Evolutionary conservation across 2,329 filamentous ascomycete genomes (phyloP), one percentile per base, ranked within the genome.

Genomic region (Exophiala sp.): DNA sequence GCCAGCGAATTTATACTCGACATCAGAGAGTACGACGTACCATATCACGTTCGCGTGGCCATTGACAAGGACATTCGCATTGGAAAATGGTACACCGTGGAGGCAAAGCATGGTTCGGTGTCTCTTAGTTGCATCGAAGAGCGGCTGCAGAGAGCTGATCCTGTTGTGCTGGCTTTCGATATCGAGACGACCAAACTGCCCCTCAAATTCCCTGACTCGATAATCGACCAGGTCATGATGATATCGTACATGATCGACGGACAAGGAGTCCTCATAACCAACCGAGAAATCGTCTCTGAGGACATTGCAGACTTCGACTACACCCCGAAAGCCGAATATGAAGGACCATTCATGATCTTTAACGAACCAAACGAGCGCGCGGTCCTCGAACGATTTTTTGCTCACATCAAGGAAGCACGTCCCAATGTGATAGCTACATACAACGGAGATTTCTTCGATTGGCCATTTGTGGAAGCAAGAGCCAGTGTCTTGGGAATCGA

Each of bases 381-480:
- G 1, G 66, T 95, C 1, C 75, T 98, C 18, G 91, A 97, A 64
- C 78, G 93, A 13, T 98, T 98, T 70, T 97, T 98, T 64, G 76
- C 87, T 34, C 93, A 96, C 67, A 86, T 98, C 68, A 97, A 98
- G 64, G 88, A 95, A 66, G 88, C 89, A 1, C 81, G 86, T 52
- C 93, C 93, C 0, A 97, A 90, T 0, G 91, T 98, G 49, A 98
- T 98, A 66, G 91, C 94, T 29, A 98, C 93, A n/a, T 98, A 98
- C 77, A 98, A 98, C 88, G 93, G 93, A 73, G 93, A 98, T 73
- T 98, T 98, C 68, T 98, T 98, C 82, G 93, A 98, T 83, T 98
- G 93, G 93, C 91, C 93, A 0, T 98, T 94, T 65, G 89, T 98
- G 19, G 93, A 98, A 72, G 82, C 93, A 38, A 79, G 93, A 71